These are phyloP conservation scores for Prunella vulgaris DNA, from an alignment of 257 asterid species.

Conservation along the genomic window DNA sequence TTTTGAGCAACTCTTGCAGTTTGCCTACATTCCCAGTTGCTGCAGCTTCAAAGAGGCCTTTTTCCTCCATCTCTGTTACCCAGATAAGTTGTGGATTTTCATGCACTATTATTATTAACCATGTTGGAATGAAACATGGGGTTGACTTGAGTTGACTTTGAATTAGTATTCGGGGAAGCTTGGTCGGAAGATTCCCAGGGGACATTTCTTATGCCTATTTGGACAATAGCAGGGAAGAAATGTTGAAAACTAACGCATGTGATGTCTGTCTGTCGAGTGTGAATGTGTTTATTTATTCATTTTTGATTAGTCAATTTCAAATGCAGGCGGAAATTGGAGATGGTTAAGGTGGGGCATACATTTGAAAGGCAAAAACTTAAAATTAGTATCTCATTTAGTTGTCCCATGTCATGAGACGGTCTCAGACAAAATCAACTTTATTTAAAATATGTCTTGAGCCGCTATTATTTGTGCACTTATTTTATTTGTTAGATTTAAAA, in stretches of 20 bases:
- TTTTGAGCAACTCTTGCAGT: constrained; percentile 23
- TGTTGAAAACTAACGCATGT: background rate
- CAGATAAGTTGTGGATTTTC: too few species aligned
- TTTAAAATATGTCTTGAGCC: too few species aligned
- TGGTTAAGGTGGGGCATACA: too few species aligned
- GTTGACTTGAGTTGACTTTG: constrained; percentile 13
- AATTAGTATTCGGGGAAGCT: background rate
- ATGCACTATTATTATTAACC: too few species aligned
- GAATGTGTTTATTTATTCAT: background rate
- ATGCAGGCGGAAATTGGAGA: background rate
- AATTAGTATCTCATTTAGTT: too few species aligned
- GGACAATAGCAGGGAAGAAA: background rate
- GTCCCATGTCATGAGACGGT: too few species aligned
- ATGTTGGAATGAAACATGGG: background rate
- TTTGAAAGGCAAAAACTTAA: too few species aligned
- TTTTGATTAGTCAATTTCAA: background rate
- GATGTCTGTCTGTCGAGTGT: background rate
- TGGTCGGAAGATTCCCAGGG: background rate
- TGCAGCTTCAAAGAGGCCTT: constrained; percentile 37
- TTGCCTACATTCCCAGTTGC: constrained; percentile 17
- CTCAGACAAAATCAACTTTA: too few species aligned
- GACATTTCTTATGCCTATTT: too few species aligned
- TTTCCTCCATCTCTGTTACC: constrained; percentile 21
- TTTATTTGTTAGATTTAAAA: too few species aligned
- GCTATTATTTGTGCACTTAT: too few species aligned